Conservation (phyloP, 495 filamentous ascomycete genomes). For the Xylaria flabelliformis region DNA sequence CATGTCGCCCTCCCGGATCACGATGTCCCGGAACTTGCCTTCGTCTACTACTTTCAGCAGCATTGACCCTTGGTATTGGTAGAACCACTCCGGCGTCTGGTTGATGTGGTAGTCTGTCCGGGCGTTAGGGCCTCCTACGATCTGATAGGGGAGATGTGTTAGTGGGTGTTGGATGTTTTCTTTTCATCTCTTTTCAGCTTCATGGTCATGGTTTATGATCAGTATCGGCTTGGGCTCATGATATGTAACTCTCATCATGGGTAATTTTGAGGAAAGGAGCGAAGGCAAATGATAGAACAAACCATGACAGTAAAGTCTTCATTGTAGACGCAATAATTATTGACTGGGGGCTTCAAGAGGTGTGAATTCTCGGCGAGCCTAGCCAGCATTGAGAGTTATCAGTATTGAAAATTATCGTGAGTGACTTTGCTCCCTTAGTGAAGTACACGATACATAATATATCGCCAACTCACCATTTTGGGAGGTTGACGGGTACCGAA, state of each 20-base stretch:
- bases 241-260: not conserved
- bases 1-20: slow-evolving; percentile 91
- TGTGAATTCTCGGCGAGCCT: slow-evolving; percentile 95
- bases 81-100: slow-evolving; percentile 95
- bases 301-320: slow-evolving; percentile 80
- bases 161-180: not conserved
- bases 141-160: slow-evolving; percentile 52
- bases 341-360: slow-evolving; percentile 91
- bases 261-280: not conserved
- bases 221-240: not conserved
- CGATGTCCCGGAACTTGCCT: slow-evolving; percentile 77
- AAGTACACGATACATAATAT: not conserved
- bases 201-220: not conserved
- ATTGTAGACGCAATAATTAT: slow-evolving; percentile 96
- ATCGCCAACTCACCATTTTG: slow-evolving; percentile 72
- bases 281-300: slow-evolving; percentile 18
- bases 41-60: slow-evolving; percentile 85
- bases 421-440: slow-evolving; percentile 1
- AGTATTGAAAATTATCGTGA: not conserved
- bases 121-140: slow-evolving; percentile 95
- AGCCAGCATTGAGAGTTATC: slow-evolving; percentile 8
- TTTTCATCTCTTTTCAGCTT: not conserved
- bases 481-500: slow-evolving; percentile 72
- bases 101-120: slow-evolving; percentile 99
- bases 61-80: slow-evolving; percentile 93